Percentiles rank a stretch among this genome's conserved stretches.
Conservation (phyloP, 208 protist genomes). For the Tritrichomonas foetus region DNA sequence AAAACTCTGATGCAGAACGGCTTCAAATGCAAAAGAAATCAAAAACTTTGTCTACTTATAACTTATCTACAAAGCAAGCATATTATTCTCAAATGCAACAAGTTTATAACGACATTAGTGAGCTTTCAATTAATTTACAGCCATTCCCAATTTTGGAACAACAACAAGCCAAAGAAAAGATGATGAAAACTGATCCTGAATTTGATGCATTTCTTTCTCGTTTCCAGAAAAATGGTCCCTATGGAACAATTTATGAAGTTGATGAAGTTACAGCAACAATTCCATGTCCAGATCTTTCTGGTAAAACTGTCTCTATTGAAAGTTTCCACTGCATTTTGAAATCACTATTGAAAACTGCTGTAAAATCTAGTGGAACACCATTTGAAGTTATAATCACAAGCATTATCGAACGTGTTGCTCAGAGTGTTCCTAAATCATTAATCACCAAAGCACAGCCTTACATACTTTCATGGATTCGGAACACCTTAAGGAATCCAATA, state of each 20-base stretch:
- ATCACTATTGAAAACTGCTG: neutral
- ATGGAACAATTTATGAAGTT: neutral
- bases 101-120: neutral
- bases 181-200: neutral
- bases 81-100: neutral
- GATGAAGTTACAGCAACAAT: neutral
- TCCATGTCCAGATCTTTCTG: neutral
- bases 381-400: neutral
- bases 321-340: neutral
- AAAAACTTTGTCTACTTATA: neutral
- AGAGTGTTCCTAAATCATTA: neutral
- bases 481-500: neutral
- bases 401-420: neutral
- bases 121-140: neutral
- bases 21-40: neutral
- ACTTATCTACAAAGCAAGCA: neutral
- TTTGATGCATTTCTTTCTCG: neutral
- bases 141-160: neutral
- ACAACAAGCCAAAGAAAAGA: neutral
- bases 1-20: neutral
- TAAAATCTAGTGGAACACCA: neutral
- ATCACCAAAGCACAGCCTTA: neutral
- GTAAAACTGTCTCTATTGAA: neutral
- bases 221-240: neutral
- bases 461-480: neutral